These are phyloP conservation scores for Claviceps humidiphila DNA, from an alignment of 2,329 filamentous ascomycete genomes.

Conservation along the genomic window DNA sequence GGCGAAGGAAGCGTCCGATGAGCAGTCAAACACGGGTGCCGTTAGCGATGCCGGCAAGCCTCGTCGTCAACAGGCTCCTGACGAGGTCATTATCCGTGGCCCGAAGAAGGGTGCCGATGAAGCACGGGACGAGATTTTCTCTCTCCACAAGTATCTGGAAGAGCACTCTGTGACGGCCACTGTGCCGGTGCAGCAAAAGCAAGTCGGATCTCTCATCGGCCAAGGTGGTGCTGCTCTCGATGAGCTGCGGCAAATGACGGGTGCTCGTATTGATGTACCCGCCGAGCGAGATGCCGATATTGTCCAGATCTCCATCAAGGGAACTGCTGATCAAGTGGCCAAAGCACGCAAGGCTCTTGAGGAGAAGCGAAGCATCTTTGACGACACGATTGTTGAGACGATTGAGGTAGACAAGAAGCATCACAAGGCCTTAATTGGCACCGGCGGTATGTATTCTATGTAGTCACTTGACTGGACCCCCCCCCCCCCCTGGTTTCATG, in stretches of 20 bases:
- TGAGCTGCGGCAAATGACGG: conserved; percentile 69
- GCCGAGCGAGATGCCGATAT: conserved; percentile 60
- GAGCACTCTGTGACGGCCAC: conserved; percentile 73
- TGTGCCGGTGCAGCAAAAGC: conserved; percentile 77
- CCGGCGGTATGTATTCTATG: conserved; percentile 58
- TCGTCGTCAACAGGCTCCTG: conserved; percentile 60
- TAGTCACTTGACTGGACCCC: not conserved
- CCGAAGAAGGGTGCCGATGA: conserved; percentile 87
- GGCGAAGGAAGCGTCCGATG: conserved; percentile 50
- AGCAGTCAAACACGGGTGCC: conserved; percentile 56
- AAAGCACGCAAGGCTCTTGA: conserved; percentile 84
- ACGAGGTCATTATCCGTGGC: conserved; percentile 84
- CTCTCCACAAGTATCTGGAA: conserved; percentile 74
- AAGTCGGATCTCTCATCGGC: conserved; percentile 88
- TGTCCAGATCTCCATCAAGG: conserved; percentile 84
- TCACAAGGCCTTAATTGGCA: conserved; percentile 79
- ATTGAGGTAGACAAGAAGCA: conserved; percentile 91
- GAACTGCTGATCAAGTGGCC: conserved; percentile 80
- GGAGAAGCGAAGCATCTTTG: conserved; percentile 75
- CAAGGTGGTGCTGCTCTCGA: conserved; percentile 85
- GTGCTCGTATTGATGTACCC: conserved; percentile 85
- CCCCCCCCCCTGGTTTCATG: not conserved
- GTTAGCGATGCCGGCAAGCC: conserved; percentile 53
- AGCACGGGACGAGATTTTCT: conserved; percentile 82
- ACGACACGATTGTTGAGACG: conserved; percentile 73